Conservation (phyloP, 2,329 filamentous ascomycete species). For the Berkeleyomyces rouxiae region DNA sequence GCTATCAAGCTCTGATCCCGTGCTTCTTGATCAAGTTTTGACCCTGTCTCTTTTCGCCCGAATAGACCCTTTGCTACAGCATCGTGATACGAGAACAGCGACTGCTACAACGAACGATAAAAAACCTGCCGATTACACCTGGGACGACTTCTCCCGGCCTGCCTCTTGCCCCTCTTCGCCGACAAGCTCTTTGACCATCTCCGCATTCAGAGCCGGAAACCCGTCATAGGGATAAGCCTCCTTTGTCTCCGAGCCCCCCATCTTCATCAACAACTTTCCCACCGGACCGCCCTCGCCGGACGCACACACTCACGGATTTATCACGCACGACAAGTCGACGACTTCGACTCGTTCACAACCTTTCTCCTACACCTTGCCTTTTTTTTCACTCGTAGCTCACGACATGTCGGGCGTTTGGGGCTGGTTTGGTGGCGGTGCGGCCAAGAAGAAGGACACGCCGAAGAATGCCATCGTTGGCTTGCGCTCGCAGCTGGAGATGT, state of each 20-base stretch:
- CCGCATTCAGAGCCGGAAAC: not conserved
- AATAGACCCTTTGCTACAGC: not conserved
- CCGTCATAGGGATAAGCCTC: not conserved
- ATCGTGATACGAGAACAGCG: not conserved
- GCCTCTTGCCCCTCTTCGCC: not conserved
- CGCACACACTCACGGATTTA: not conserved
- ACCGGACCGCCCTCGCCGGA: not conserved
- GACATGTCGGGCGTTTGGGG: conserved; percentile 36
- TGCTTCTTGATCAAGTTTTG: conserved; percentile 1
- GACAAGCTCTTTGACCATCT: not conserved
- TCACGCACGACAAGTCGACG: not conserved
- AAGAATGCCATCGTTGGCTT: conserved; percentile 92
- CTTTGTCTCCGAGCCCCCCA: not conserved
- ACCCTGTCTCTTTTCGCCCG: not conserved
- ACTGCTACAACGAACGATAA: not conserved
- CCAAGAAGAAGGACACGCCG: conserved; percentile 79
- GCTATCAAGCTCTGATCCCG: not conserved
- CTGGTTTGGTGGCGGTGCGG: conserved; percentile 78
- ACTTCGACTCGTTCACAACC: not conserved
- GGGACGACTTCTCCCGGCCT: no score
- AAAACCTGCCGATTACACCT: no score
- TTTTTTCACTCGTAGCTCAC: not conserved
- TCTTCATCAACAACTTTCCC: not conserved
- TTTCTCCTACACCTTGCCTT: not conserved
- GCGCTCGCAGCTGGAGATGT: conserved; percentile 84